Evolutionary conservation across 2,329 filamentous ascomycete species (phyloP), one percentile per base, ranked within the genome.

Genomic region (Fusarium graminum): DNA sequence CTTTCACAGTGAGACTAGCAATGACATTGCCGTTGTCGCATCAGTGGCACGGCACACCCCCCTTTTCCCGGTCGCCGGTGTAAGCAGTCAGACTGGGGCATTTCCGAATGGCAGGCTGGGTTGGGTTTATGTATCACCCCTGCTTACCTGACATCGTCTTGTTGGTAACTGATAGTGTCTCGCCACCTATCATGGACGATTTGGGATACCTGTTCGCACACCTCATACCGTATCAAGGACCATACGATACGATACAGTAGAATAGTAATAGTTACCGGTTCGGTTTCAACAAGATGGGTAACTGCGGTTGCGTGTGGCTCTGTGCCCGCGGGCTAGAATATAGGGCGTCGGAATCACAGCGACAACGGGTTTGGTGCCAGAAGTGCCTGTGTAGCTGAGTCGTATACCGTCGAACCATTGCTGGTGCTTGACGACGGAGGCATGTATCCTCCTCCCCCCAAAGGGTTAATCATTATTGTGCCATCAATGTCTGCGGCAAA

Each of bases 381-480:
- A 65, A 55, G 44, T 55, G 32, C 36, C 41, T 36, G 62, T 65
- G 62, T 60, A 64, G 62, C 62, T 65, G 49, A 60, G 45, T 50
- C 62, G 55, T 65, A 65, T 54, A 52, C 22, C 26, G 46, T 47
- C 62, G 29, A 65, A 65, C 60, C 60, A 65, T 29, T 17, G 26
- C 26, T 26, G 41, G 39, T 30, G 54, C 39, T 63, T 41, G 28
- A 19, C 46, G 17, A 54, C 25, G 26, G 38, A 54, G 50, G 40
- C 54, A 42, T 32, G 19, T 51, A n/a, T n/a, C n/a, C n/a, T n/a
- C n/a, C 28, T 57, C 4, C 17, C 16, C 28, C 34, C 29, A 34
- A 44, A 43, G 28, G 30, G 4, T 25, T 16, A 13, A n/a, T n/a
- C n/a, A n/a, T n/a, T n/a, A n/a, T 41, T 30, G 29, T 52, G 52